phyloP scores from a whole-genome alignment of 2,329 filamentous ascomycete genomes.

The Penicillium glabrum region DNA sequence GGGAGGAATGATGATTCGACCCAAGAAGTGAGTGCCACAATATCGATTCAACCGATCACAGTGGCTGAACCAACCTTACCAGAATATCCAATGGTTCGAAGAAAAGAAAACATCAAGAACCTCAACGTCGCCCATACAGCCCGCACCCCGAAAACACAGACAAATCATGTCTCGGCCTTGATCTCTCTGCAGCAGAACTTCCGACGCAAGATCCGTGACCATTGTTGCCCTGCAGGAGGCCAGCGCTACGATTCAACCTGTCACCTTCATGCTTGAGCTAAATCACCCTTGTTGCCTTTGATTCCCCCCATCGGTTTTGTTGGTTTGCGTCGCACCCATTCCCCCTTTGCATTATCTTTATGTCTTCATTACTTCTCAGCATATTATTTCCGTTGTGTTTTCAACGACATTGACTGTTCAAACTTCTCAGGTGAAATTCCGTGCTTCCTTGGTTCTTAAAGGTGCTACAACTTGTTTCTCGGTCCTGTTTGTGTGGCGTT shows the following conservation, averaged over 20 bases:
- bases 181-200: conserved; percentile 63
- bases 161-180: conserved; percentile 62
- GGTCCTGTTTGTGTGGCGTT: not conserved
- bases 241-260: not conserved
- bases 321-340: not conserved
- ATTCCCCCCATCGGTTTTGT: not conserved
- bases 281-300: not conserved
- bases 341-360: not conserved
- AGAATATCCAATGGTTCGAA: not conserved
- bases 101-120: conserved; percentile 58
- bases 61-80: not conserved
- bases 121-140: conserved; percentile 75
- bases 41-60: not conserved
- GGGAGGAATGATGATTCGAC: conserved; percentile 38
- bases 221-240: not conserved
- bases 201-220: not conserved
- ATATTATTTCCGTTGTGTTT: not conserved
- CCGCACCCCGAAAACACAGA: conserved; percentile 57
- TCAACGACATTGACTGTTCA: not conserved
- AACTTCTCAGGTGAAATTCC: not conserved
- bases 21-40: conserved; percentile 22
- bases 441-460: not conserved
- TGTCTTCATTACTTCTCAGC: not conserved
- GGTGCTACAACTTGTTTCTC: not conserved
- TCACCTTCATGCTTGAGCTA: not conserved